Evolutionary conservation across 139 green algal species (phyloP), one percentile per base, ranked within the genome.

Genomic region (Picochlorum sp.): DNA sequence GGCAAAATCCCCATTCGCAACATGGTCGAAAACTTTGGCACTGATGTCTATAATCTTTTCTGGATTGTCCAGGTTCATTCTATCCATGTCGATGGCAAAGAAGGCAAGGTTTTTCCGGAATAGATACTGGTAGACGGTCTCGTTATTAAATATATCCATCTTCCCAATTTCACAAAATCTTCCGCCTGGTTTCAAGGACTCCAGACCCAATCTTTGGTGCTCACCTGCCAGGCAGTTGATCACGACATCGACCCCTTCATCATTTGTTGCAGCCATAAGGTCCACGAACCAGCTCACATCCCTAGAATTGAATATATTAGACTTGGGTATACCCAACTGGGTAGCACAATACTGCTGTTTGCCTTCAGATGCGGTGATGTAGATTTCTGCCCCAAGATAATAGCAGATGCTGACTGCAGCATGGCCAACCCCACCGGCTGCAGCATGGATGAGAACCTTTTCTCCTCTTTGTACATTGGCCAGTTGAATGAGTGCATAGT

Each of bases 111-210:
- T 44, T 44, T 44, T 44, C 37, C 37, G 18, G 37, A 44, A 44
- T 44, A 16, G 14, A 44, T 22, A 44, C 37, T 81, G 69, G 24
- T 55, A 51, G 8, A 85, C 59, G 16, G 76, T 67, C 1, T 58
- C 64, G 2, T 67, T 50, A 35, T 65, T 81, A 79, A 81, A 94
- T 50, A 95, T 89, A 77, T 92, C 87, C 31, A 84, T 67, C 81
- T 95, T 95, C 64, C 78, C 79, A 59, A 95, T 92, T 69, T 95
- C 87, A 33, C 87, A 74, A 56, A 90, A 74, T 0, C 61, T 30
- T 0, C 75, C 87, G 26, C 81, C 81, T 6, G 20, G 40, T n/a
- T 31, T 61, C 29, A 94, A 53, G 16, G 55, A 24, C n/a, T 81
- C 67, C 33, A 94, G 55, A 3, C 72, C 81, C 18, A 44, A 16